These are phyloP conservation scores for Fraxinus greggii DNA, from an alignment of 305 asterid genomes.

Conservation along the genomic window DNA sequence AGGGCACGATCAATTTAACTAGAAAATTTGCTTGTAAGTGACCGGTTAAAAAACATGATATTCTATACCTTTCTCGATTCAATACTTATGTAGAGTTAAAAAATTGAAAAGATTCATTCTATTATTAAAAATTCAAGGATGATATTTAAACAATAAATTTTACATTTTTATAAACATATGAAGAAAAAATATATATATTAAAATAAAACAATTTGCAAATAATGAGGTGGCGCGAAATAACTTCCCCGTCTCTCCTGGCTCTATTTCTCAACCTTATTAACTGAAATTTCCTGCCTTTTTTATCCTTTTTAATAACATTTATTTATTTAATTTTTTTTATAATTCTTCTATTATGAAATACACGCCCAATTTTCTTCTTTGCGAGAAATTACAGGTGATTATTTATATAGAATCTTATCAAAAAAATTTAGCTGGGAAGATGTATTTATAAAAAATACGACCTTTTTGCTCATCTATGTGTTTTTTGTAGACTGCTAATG, in stretches of 20 bases:
- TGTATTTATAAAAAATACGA: too few relatives aligned
- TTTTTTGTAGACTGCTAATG: neutral
- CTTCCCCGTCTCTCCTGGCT: neutral
- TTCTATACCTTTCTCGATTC: too few relatives aligned
- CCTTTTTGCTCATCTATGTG: neutral
- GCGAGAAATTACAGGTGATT: neutral
- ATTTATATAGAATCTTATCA: too few relatives aligned
- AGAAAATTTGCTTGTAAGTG: too few relatives aligned
- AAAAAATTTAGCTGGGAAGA: neutral
- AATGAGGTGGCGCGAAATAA: neutral
- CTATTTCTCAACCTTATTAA: constrained; percentile 8
- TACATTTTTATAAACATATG: neutral
- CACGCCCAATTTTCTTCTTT: neutral
- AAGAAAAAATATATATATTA: neutral
- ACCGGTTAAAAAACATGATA: too few relatives aligned
- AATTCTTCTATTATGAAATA: neutral
- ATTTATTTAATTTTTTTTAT: neutral
- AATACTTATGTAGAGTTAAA: too few relatives aligned
- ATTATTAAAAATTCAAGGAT: too few relatives aligned
- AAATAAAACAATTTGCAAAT: neutral
- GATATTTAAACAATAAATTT: too few relatives aligned
- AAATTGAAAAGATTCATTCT: too few relatives aligned
- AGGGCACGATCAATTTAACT: too few relatives aligned
- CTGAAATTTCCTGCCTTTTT: constrained; percentile 30
- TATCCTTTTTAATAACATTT: neutral